Percentiles rank a stretch among this genome's conserved stretches.
Conservation (phyloP, 2,329 filamentous ascomycete genomes). For the Leptographium lundbergii region DNA sequence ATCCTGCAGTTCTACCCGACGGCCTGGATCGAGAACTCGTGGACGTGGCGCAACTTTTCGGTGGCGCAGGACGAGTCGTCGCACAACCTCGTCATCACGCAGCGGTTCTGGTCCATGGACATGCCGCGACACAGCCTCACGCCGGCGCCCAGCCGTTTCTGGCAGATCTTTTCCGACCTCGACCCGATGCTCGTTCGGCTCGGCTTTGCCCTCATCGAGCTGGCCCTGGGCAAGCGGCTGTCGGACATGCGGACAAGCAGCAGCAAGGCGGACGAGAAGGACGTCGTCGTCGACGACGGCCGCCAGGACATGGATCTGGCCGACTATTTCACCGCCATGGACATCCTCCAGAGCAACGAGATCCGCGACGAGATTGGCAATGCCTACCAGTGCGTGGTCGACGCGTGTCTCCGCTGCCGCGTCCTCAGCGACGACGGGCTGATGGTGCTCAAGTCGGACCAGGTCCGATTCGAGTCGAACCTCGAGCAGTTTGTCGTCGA, state of each 20-base stretch:
- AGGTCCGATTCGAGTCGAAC: constrained; percentile 7
- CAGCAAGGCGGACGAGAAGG: background rate
- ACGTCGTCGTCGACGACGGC: background rate
- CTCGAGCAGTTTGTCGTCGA: constrained; percentile 10
- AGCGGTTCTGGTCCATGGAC: constrained; percentile 10
- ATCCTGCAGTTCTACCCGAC: constrained; percentile 11
- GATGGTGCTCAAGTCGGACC: constrained; percentile 6
- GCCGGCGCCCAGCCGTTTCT: constrained; percentile 6
- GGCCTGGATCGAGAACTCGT: constrained; percentile 12
- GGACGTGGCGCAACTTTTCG: constrained; percentile 11
- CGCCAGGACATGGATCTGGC: constrained; percentile 6
- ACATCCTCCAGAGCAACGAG: constrained; percentile 10
- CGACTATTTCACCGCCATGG: constrained; percentile 10
- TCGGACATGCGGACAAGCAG: constrained; percentile 5
- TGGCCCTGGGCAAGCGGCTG: constrained; percentile 8
- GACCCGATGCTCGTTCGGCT: constrained; percentile 12
- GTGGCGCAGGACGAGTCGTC: constrained; percentile 5
- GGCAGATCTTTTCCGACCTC: constrained; percentile 7
- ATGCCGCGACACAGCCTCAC: constrained; percentile 1
- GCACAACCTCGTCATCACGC: constrained; percentile 9
- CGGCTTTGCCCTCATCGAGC: constrained; percentile 11
- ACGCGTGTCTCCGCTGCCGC: constrained; percentile 9
- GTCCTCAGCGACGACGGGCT: constrained; percentile 8
- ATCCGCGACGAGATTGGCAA: constrained; percentile 11
- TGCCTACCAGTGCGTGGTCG: constrained; percentile 8